Base-by-base conservation (phyloP, 2,329 filamentous ascomycete species). In the Myriosclerotinia duriaeana region DNA sequence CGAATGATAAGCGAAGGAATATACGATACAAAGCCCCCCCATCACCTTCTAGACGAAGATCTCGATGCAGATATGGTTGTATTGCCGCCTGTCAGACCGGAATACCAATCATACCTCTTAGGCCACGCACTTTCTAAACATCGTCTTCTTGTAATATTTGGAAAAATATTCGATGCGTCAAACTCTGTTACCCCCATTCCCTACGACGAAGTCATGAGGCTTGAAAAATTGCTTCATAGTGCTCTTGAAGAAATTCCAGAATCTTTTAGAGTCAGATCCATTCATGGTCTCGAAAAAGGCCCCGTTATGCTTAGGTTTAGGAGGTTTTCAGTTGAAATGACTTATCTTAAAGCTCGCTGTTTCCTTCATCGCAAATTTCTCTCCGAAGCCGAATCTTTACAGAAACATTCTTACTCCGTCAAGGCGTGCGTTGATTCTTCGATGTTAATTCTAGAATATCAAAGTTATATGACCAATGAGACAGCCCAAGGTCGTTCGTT, bases 41-140 rank as follows among this genome's bases (percentile, higher is more conserved):
- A 80, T 34, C 89, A 90, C 73, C 75, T 90, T 48, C 80, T 84
- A 52, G 88, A 91, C 73, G 83, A 86, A 42, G 88, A 91, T 73
- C 88, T 91, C 69, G 80, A 81, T 68, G 82, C 86, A 73, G 77
- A 84, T 67, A 82, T 79, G 55, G 77, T 77, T 22, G 80, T 80
- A 42, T 77, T 91, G 42, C 88, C 88, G 0, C 80, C 82, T 0
- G 75, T 82, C 2, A 80, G 87, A 34, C 83, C 86, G 2, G 71
- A 77, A 14, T 78, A 79, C 9, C 85, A 89, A 68, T 82, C 84
- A 59, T 89, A 87, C 0, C 77, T 81, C 2, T 79, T 85, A 74
- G 81, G 80, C 17, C 86, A 86, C 66, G 78, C 81, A 3, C 82
- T 84, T 46, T 77, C 78, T 68, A 87, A 87, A 73, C 78, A 80